A percentile compares a stretch with the other conserved stretches of the same genome.
phyloP scores from a whole-genome alignment of 371 early-diverging fungal genomes.

The Mucor lusitanicus region DNA sequence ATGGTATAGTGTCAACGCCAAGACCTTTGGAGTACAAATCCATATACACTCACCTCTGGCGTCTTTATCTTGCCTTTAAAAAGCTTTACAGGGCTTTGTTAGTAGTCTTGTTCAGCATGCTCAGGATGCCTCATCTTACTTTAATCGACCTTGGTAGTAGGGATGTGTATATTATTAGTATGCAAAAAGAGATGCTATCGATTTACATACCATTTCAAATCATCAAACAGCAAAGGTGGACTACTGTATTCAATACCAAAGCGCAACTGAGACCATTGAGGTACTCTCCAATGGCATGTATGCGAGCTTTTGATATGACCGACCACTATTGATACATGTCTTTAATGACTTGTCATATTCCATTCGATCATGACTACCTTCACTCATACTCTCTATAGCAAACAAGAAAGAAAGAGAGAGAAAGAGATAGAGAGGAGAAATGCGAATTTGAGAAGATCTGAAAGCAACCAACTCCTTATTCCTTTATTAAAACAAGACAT shows the following conservation, averaged over 20 bases:
- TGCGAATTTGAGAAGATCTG: neutral
- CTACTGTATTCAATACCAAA: conserved; percentile 21
- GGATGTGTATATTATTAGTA: neutral
- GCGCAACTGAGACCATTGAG: conserved; percentile 22
- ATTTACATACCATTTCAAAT: conserved; percentile 26
- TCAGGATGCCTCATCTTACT: neutral
- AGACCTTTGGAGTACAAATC: too few relatives aligned
- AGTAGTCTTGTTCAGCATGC: neutral
- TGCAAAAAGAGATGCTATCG: too few relatives aligned
- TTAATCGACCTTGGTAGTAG: conserved; percentile 26
- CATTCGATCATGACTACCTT: neutral
- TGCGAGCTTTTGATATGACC: conserved; percentile 20
- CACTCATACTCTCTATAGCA: neutral
- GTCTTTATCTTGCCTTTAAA: conserved; percentile 17
- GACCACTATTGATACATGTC: neutral
- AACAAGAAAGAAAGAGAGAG: too few relatives aligned
- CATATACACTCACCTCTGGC: conserved; percentile 6
- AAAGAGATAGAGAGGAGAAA: neutral
- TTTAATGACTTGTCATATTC: neutral
- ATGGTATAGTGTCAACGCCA: neutral
- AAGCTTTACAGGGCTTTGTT: neutral
- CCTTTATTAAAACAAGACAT: conserved; percentile 2
- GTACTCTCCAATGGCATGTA: conserved; percentile 24
- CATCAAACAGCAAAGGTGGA: conserved; percentile 20
- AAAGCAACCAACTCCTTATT: neutral